These are phyloP conservation scores for Quercus glauca DNA, from an alignment of 306 rosid genomes.

Conservation along the genomic window DNA sequence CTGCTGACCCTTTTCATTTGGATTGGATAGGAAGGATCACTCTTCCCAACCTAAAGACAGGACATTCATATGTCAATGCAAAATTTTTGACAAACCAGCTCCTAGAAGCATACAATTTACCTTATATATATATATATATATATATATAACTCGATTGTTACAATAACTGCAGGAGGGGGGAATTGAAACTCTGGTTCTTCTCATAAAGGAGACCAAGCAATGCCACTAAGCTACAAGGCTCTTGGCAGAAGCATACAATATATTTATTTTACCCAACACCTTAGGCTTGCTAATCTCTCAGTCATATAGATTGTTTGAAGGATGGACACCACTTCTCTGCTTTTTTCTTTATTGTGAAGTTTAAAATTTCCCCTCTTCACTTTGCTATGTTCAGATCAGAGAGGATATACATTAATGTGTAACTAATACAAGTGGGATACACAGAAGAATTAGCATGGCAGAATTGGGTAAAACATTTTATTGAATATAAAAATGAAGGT, in stretches of 20 bases:
- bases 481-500: too few species aligned
- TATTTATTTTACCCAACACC: not conserved
- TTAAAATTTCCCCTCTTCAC: not conserved
- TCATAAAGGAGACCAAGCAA: not conserved
- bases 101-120: slow-evolving; percentile 15
- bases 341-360: not conserved
- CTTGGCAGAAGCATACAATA: too few species aligned
- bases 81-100: slow-evolving; percentile 1
- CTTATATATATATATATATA: not conserved
- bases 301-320: not conserved
- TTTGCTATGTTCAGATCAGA: not conserved
- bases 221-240: not conserved
- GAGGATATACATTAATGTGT: not conserved
- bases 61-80: not conserved
- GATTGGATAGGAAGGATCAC: slow-evolving; percentile 89
- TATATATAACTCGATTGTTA: not conserved
- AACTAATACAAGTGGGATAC: not conserved
- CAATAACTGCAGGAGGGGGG: not conserved
- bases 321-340: not conserved
- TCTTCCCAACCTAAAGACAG: slow-evolving; percentile 67
- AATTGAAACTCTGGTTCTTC: too few species aligned
- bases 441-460: not conserved
- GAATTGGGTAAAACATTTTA: too few species aligned
- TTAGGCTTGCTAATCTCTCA: not conserved
- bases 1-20: slow-evolving; percentile 90